Evolutionary conservation across 352 stramenopile genomes (phyloP), one percentile per base, ranked within the genome.

Genomic region (Globisporangium solare): DNA sequence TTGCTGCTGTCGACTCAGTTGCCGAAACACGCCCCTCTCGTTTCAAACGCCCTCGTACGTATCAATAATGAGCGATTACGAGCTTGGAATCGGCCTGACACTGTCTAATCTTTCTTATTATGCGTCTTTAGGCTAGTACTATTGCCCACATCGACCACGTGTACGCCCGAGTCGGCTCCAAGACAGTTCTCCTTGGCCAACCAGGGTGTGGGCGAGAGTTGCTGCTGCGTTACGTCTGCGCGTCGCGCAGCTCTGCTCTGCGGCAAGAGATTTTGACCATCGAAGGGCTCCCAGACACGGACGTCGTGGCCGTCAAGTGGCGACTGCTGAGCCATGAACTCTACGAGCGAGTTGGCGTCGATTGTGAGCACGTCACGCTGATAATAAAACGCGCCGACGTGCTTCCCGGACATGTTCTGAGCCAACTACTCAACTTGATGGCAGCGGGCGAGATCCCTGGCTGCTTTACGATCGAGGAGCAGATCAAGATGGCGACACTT

Each of bases 401-500:
- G n/a, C 60, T 86, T 12, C 67, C 83, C 2, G 6, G 42, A 2
- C 6, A 2, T 0, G 62, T 85, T 2, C 8, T 83, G 2, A 78
- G 58, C 24, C 68, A 90, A 14, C 27, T 92, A 2, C 48, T 86
- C 24, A 60, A 57, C 12, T 59, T 92, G 6, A 73, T 89, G 50
- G 54, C 70, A 1, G 73, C 71, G 6, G 78, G 83, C 15, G 83
- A 91, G 66, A 74, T 91, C 2, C 68, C 83, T 3, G 73, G 76
- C 1, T 56, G 63, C 2, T 79, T 92, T 50, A 64, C 76, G 0
- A 51, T 89, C 0, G 76, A 88, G 39, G 80, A 92, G 2, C 83
- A 92, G 47, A 80, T 88, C 22, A 63, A 78, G 10, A 47, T 92
- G 7, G 76, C 78, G 4, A 83, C 67, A 1, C 61, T 66, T 3